Base-by-base conservation (phyloP, 2,329 filamentous ascomycete species). In the Aureobasidium sp. region DNA sequence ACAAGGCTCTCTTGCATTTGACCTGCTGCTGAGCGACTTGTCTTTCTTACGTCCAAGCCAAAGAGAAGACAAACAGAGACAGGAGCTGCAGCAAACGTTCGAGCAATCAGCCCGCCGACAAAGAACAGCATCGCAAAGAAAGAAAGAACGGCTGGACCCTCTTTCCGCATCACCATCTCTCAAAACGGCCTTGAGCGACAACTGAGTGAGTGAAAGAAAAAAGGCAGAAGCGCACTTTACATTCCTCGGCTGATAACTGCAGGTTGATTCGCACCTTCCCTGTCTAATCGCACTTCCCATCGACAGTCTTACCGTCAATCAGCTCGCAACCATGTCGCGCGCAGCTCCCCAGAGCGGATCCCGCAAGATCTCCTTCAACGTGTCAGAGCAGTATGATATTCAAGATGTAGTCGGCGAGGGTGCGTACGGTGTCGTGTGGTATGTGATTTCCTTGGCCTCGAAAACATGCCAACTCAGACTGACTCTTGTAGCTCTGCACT, bases 361-460 rank as follows among this genome's bases (percentile, higher is more conserved):
- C 65, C 79, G 94, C 74, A 99, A 97, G 84, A 99, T 99, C 75
- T 97, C 92, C 62, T 99, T 99, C 86, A 99, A 99, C 73, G 94
- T 99, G 66, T 97, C 92, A 72, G 94, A 99, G 77, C 94, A 99
- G 77, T 99, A 99, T 75, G 94, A 99, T 73, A 99, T 99, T 68
- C 93, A 97, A 76, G 94, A 99, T 86, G 94, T 99, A 53, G 95
- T 99, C 64, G 94, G 94, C 68, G 94, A 99, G 78, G 94, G 94
- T 72, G 94, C 94, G 67, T 99, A 99, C 73, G 94, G 94, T 75
- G 93, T 99, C 67, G 94, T 99, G 68, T 97, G 94, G 92, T 97
- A 83, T 75, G 88, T 78, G 44, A 29, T n/a, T n/a, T 33, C 3
- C 22, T 60, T 52, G 11, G 1, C 12, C 33, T 52, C 15, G 48